A percentile compares a stretch with the other conserved stretches of the same genome.
These are phyloP conservation scores for Chaetomium strumarium DNA, from an alignment of 2,329 filamentous ascomycete species.

Conservation along the genomic window DNA sequence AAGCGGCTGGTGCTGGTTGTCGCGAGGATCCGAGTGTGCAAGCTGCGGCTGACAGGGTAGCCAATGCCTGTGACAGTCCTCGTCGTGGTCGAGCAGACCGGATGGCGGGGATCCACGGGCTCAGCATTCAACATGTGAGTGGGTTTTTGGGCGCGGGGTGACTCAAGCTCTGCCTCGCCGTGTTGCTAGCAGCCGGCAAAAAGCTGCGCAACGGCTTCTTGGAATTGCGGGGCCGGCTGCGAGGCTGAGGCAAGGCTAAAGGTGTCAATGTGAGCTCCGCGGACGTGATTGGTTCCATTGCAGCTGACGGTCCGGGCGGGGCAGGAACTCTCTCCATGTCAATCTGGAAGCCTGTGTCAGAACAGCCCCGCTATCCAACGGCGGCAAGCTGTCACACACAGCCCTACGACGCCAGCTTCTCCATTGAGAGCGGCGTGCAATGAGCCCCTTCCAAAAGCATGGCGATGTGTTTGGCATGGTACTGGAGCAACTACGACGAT, in stretches of 20 bases:
- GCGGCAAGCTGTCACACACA: no score
- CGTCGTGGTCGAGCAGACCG: slow-evolving; percentile 21
- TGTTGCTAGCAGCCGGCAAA: slow-evolving; percentile 11
- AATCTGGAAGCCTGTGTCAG: no score
- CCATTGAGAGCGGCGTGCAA: no score
- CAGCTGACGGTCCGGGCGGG: no score
- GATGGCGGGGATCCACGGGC: slow-evolving; percentile 18
- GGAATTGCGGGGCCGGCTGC: slow-evolving; percentile 10
- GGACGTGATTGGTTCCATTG: not conserved
- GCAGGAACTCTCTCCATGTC: no score
- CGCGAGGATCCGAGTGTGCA: slow-evolving; percentile 1
- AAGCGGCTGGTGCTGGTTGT: slow-evolving; percentile 7
- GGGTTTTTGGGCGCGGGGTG: slow-evolving; percentile 19
- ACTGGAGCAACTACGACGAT: no score
- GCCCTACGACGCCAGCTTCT: no score
- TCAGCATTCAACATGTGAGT: slow-evolving; percentile 22
- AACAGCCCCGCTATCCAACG: no score
- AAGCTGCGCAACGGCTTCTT: slow-evolving; percentile 7
- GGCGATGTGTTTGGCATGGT: no score
- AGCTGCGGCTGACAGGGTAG: not conserved
- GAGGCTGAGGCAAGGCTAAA: slow-evolving; percentile 13
- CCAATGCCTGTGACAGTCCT: slow-evolving; percentile 12
- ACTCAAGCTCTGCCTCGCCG: slow-evolving; percentile 18
- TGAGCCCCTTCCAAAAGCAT: no score
- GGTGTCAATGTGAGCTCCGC: not conserved